Percentiles rank a stretch among this genome's conserved stretches.
Conservation (phyloP, 2,329 filamentous ascomycete genomes). For the Fusarium protoensiforme region DNA sequence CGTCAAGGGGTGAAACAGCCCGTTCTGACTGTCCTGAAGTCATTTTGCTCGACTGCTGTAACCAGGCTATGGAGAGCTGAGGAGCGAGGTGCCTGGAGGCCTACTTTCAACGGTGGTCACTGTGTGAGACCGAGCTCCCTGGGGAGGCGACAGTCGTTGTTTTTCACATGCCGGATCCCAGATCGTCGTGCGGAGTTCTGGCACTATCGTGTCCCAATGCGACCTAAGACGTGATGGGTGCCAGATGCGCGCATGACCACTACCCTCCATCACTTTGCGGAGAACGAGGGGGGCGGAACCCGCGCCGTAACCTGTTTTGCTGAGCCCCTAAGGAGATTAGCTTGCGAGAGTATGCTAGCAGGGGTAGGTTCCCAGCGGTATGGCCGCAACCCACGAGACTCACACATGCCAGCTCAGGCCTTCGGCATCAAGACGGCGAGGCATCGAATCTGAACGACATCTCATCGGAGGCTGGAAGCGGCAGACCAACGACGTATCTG, state of each 20-base stretch:
- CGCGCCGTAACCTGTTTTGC: neutral
- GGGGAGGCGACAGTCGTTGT: neutral
- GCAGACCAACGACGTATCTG: neutral
- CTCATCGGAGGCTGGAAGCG: neutral
- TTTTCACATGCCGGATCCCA: slow-evolving; percentile 2
- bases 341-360: neutral
- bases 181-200: slow-evolving; percentile 26
- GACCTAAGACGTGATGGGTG: slow-evolving; percentile 11
- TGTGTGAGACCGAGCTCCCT: neutral
- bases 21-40: neutral
- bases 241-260: slow-evolving; percentile 12
- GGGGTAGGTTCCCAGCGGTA: neutral
- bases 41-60: neutral
- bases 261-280: slow-evolving; percentile 5
- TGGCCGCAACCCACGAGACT: neutral
- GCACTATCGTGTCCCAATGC: neutral
- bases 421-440: neutral
- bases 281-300: neutral
- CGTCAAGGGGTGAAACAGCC: neutral
- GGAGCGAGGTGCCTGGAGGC: neutral
- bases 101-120: neutral
- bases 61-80: neutral
- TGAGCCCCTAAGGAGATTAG: neutral
- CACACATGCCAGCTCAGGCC: neutral
- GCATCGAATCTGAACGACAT: neutral